These are phyloP conservation scores for Penicillium nordicum DNA, from an alignment of 2,329 filamentous ascomycete genomes.

Conservation along the genomic window DNA sequence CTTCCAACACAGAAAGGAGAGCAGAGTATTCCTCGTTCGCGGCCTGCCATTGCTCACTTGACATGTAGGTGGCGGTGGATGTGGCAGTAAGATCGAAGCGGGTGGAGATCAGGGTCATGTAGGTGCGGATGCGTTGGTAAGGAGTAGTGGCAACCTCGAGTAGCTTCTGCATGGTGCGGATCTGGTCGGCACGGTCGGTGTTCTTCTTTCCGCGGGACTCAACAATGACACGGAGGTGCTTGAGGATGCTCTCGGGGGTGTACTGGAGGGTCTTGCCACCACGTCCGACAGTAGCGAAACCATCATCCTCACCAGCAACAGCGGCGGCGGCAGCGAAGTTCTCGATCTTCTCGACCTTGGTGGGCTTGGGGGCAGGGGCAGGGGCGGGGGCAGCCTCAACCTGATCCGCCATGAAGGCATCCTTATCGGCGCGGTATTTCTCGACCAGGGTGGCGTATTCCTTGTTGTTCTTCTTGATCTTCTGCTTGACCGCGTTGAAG, in stretches of 20 bases:
- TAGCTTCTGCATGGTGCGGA: constrained; percentile 95
- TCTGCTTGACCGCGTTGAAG: constrained; percentile 95
- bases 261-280: constrained; percentile 86
- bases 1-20: constrained; percentile 75
- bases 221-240: constrained; percentile 87
- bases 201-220: constrained; percentile 99
- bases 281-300: constrained; percentile 83
- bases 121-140: constrained; percentile 90
- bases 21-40: constrained; percentile 81
- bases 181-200: constrained; percentile 91
- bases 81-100: constrained; percentile 89
- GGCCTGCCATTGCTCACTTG: constrained; percentile 93
- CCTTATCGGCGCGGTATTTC: constrained; percentile 78
- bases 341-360: constrained; percentile 40
- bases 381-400: constrained; percentile 57
- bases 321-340: constrained; percentile 46
- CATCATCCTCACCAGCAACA: constrained; percentile 68
- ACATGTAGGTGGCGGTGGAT: constrained; percentile 71
- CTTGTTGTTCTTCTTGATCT: constrained; percentile 98
- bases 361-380: constrained; percentile 51
- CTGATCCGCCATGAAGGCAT: constrained; percentile 80
- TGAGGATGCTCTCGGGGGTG: constrained; percentile 96
- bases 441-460: constrained; percentile 87
- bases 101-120: constrained; percentile 86
- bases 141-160: constrained; percentile 82